phyloP scores from a whole-genome alignment of 2,329 filamentous ascomycete species.

The Aspergillus sp. region DNA sequence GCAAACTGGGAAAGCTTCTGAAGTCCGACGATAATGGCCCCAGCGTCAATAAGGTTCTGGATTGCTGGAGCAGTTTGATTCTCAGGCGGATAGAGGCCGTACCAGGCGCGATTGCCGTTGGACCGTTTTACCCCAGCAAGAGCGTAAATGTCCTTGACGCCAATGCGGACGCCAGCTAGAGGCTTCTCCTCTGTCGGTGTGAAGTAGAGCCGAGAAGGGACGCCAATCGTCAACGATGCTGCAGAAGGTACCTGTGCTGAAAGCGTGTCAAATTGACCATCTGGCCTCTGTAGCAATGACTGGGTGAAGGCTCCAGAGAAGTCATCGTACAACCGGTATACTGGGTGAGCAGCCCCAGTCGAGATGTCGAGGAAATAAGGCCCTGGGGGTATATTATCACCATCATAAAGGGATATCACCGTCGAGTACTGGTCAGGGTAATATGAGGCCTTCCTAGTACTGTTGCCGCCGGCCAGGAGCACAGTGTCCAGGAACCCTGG shows the following conservation, averaged over 20 bases:
- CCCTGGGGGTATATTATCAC: neutral
- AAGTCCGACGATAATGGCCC: conserved; percentile 46
- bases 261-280: neutral
- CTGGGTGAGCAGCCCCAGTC: neutral
- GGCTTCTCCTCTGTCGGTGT: conserved; percentile 44
- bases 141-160: conserved; percentile 63
- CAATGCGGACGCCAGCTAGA: conserved; percentile 60
- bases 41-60: conserved; percentile 57
- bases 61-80: conserved; percentile 52
- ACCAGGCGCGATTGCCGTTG: conserved; percentile 61
- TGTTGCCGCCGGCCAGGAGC: too few relatives aligned
- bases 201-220: conserved; percentile 63
- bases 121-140: conserved; percentile 57
- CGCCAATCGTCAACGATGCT: conserved; percentile 45
- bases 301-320: conserved; percentile 2
- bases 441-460: too few relatives aligned
- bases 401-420: too few relatives aligned
- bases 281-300: neutral
- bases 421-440: too few relatives aligned
- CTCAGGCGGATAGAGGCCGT: conserved; percentile 50
- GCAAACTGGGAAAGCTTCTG: conserved; percentile 31
- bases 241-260: neutral
- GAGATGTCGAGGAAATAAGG: neutral
- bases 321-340: conserved; percentile 1
- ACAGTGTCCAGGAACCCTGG: too few relatives aligned